phyloP scores from a whole-genome alignment of 192 early-diverging fungal genomes.

The Paraglomus brasilianum region DNA sequence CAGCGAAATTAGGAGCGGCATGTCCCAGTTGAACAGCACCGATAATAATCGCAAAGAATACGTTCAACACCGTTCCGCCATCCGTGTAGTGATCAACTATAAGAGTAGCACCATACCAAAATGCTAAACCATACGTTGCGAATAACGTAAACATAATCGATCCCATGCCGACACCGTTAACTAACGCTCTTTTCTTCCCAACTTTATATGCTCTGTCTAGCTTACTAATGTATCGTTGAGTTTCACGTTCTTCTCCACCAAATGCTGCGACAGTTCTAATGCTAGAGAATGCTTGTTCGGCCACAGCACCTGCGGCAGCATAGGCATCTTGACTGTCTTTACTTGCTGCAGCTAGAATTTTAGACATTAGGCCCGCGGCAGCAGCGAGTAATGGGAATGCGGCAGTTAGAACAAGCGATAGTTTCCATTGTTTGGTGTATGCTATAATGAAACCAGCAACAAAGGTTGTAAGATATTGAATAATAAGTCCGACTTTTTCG shows the following conservation, averaged over 20 bases:
- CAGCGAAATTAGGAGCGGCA: slow-evolving; percentile 66
- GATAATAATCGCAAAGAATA: slow-evolving; percentile 85
- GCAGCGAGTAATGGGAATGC: slow-evolving; percentile 11
- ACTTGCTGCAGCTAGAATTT: slow-evolving; percentile 47
- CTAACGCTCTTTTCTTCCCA: slow-evolving; percentile 62
- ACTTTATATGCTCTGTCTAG: slow-evolving; percentile 57
- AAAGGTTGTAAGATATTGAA: slow-evolving; percentile 65
- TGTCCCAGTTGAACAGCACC: slow-evolving; percentile 72
- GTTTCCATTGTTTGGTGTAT: slow-evolving; percentile 51
- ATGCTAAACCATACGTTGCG: slow-evolving; percentile 72
- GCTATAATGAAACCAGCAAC: slow-evolving; percentile 71
- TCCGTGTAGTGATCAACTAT: slow-evolving; percentile 44
- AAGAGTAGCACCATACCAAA: slow-evolving; percentile 68
- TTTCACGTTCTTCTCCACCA: slow-evolving; percentile 71
- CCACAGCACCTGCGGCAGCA: slow-evolving; percentile 79
- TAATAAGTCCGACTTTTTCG: slow-evolving; percentile 73
- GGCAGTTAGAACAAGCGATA: slow-evolving; percentile 34
- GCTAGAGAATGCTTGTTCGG: slow-evolving; percentile 75
- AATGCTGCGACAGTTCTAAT: slow-evolving; percentile 89
- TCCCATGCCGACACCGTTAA: slow-evolving; percentile 62
- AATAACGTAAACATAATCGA: slow-evolving; percentile 72
- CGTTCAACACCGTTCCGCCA: slow-evolving; percentile 64
- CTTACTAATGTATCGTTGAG: slow-evolving; percentile 56
- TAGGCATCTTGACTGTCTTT: slow-evolving; percentile 61
- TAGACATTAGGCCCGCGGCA: slow-evolving; percentile 39